phyloP scores from a whole-genome alignment of 2,329 filamentous ascomycete genomes.

The Alternaria brassicicola region DNA sequence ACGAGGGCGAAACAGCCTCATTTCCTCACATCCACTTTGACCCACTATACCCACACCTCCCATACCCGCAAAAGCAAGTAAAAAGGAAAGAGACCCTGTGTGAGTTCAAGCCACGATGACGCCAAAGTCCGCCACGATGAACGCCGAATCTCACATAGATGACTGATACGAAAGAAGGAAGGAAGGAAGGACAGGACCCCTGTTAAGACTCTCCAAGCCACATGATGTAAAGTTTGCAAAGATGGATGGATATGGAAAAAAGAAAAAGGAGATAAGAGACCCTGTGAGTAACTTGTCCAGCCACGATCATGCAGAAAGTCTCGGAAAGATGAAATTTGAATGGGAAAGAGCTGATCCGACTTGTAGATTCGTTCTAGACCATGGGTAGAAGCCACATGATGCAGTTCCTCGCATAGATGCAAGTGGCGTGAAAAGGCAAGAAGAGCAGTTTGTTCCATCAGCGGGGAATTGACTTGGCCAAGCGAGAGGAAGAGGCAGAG shows the following conservation, averaged over 20 bases:
- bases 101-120: background rate
- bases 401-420: too few species aligned
- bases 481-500: too few species aligned
- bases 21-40: background rate
- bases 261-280: background rate
- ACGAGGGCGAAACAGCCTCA: background rate
- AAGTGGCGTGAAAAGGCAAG: too few species aligned
- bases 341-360: background rate
- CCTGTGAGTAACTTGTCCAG: background rate
- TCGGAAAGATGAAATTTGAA: background rate
- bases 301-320: background rate
- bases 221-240: background rate
- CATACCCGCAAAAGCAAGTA: background rate
- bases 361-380: background rate
- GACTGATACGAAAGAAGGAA: background rate
- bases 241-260: background rate
- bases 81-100: background rate
- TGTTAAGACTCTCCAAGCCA: background rate
- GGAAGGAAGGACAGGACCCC: background rate
- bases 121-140: background rate
- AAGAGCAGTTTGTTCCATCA: too few species aligned
- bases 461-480: too few species aligned
- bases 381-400: too few species aligned
- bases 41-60: background rate
- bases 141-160: background rate